phyloP scores from a whole-genome alignment of 1,139 yeast species.

The Chernovozyma aurita region DNA sequence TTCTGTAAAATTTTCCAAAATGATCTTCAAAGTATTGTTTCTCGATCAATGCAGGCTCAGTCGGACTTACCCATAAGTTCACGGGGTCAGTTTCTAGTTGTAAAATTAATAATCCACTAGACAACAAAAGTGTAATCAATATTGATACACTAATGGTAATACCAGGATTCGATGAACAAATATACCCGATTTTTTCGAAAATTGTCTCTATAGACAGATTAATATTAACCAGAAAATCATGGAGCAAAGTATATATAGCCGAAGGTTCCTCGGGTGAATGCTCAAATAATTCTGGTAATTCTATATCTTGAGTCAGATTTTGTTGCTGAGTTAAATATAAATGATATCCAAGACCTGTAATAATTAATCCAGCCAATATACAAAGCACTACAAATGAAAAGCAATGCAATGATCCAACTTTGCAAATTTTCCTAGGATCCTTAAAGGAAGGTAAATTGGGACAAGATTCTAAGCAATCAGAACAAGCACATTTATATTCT shows the following conservation, averaged over 20 bases:
- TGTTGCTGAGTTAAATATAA: constrained; percentile 19
- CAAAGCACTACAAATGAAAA: constrained; percentile 60
- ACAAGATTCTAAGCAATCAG: constrained; percentile 82
- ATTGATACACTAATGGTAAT: constrained; percentile 46
- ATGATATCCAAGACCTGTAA: constrained; percentile 37
- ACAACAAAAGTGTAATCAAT: constrained; percentile 39
- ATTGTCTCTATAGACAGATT: constrained; percentile 17
- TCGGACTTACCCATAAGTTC: constrained; percentile 83
- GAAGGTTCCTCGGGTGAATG: constrained; percentile 14
- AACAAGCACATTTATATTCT: constrained; percentile 78
- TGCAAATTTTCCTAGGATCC: constrained; percentile 38
- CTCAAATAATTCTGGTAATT: constrained; percentile 8
- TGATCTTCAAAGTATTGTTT: constrained; percentile 67
- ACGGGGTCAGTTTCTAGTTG: constrained; percentile 76
- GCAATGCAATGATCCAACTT: constrained; percentile 65
- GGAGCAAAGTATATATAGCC: constrained; percentile 13
- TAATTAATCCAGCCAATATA: constrained; percentile 38
- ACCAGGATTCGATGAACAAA: constrained; percentile 58
- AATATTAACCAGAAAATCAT: constrained; percentile 8
- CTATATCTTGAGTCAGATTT: constrained; percentile 8
- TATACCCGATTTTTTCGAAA: constrained; percentile 46
- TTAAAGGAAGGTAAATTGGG: constrained; percentile 55
- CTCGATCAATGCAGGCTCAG: constrained; percentile 67
- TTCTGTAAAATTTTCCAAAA: constrained; percentile 90
- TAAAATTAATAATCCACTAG: constrained; percentile 50